These are phyloP conservation scores for Cicer bijugum DNA, from an alignment of 306 rosid species.

Conservation along the genomic window DNA sequence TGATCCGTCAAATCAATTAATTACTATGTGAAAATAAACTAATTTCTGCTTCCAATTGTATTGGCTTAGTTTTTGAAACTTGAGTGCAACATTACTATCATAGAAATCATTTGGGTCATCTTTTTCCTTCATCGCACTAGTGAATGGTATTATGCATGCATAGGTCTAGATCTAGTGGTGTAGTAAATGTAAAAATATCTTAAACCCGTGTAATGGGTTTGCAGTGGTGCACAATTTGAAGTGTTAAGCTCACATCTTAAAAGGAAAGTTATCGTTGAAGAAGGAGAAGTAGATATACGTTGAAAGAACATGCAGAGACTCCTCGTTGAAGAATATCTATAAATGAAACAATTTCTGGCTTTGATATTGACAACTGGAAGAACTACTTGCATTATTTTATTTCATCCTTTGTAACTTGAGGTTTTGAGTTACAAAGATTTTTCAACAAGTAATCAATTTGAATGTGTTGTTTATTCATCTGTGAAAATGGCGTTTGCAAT, in stretches of 20 bases:
- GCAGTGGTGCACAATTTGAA: neutral
- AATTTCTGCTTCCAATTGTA: neutral
- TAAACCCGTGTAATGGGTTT: no score
- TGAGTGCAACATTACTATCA: neutral
- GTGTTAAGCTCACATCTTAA: neutral
- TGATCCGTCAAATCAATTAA: no score
- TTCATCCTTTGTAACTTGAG: conserved; percentile 20
- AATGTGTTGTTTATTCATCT: conserved; percentile 31
- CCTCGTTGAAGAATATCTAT: conserved; percentile 18
- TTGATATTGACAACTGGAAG: conserved; percentile 38
- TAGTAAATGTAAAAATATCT: no score
- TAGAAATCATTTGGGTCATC: no score
- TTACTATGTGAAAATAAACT: neutral
- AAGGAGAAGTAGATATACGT: neutral
- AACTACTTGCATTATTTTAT: conserved; percentile 29
- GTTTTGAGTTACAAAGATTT: conserved; percentile 36
- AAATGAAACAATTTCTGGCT: conserved; percentile 16
- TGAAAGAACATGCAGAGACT: conserved; percentile 14
- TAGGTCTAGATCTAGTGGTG: no score
- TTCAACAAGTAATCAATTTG: conserved; percentile 30
- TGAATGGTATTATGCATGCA: no score
- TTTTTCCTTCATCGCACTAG: no score
- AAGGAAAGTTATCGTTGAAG: neutral
- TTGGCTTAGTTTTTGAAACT: neutral
- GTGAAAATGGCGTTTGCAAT: neutral